Evolutionary conservation across 306 rosid genomes (phyloP).

Genomic region (Mimosa pudica): DNA sequence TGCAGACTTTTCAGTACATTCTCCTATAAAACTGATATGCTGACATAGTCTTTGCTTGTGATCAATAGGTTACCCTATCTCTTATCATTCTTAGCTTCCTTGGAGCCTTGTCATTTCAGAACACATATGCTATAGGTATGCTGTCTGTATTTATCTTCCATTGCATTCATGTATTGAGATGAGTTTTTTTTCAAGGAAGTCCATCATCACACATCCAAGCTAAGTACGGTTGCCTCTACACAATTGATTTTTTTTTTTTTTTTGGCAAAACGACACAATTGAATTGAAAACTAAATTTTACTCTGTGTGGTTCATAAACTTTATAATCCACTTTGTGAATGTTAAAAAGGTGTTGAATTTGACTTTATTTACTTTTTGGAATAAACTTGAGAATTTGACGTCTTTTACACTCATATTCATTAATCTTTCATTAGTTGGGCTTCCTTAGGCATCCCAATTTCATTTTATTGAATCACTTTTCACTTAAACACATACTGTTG

Average conservation of each 20-base stretch:
- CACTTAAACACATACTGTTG: neutral
- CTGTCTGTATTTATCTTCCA: conserved; percentile 39
- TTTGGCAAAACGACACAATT: neutral
- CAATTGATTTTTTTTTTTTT: neutral
- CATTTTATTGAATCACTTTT: conserved; percentile 15
- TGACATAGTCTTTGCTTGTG: conserved; percentile 41
- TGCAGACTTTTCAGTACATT: neutral
- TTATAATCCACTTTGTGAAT: neutral
- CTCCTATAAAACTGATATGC: neutral
- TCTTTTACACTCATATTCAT: neutral
- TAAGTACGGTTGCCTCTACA: neutral
- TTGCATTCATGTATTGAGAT: conserved; percentile 17
- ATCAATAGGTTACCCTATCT: conserved; percentile 63
- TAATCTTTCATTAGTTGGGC: neutral
- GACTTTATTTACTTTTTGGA: neutral
- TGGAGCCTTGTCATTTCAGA: conserved; percentile 70
- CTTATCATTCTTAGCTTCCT: conserved; percentile 73
- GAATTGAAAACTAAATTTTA: neutral
- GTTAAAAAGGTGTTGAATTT: neutral
- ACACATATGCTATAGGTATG: conserved; percentile 66
- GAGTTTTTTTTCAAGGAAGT: conserved; percentile 1
- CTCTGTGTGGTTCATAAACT: neutral
- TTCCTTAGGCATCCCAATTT: neutral
- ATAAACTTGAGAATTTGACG: neutral
- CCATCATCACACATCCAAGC: neutral